These are phyloP conservation scores for Adansonia gregorii DNA, from an alignment of 441 rosid genomes.

Conservation along the genomic window DNA sequence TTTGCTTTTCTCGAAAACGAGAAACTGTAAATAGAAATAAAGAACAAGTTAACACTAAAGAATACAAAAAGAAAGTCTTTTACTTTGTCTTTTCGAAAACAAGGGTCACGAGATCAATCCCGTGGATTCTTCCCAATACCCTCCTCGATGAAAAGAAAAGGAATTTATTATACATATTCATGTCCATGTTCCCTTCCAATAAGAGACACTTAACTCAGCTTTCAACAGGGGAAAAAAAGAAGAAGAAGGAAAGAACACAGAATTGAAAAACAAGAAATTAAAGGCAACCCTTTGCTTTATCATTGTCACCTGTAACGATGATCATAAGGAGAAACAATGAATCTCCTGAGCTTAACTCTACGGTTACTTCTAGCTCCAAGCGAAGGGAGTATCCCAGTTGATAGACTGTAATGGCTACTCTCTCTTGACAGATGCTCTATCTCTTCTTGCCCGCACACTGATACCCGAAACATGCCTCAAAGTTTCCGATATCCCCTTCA, in stretches of 20 bases:
- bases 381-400: constrained; percentile 86
- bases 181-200: background rate
- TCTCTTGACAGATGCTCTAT: constrained; percentile 79
- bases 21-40: constrained; percentile 5
- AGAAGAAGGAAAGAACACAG: background rate
- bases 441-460: constrained; percentile 68
- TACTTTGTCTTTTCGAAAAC: constrained; percentile 1
- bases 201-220: constrained; percentile 3
- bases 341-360: constrained; percentile 61
- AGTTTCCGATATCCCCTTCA: constrained; percentile 26
- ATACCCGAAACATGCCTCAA: constrained; percentile 38
- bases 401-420: constrained; percentile 87
- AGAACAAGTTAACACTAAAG: background rate
- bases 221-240: background rate
- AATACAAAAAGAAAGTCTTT: background rate
- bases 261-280: background rate
- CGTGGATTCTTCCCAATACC: background rate
- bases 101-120: constrained; percentile 32
- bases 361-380: constrained; percentile 93
- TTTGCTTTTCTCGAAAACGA: background rate
- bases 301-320: constrained; percentile 69
- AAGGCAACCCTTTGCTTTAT: too few relatives aligned
- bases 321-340: constrained; percentile 77
- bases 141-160: constrained; percentile 4
- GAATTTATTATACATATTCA: background rate